Evolutionary conservation across 106 monocot species (phyloP).

Genomic region (Alisma plantagoaquatica): DNA sequence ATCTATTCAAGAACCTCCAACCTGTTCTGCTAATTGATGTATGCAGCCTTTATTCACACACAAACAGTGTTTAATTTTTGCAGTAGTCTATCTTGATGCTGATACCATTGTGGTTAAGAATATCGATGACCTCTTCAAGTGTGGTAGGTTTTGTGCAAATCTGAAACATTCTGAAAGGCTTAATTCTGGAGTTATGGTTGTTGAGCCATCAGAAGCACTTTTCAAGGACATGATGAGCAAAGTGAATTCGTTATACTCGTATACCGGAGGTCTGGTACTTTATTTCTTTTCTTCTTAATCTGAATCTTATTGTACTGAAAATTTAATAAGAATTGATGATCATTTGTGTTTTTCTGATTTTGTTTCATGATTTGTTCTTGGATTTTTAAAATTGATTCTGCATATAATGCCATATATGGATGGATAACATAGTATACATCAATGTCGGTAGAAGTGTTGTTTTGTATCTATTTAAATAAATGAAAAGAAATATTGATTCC

Average conservation of each 20-base stretch:
- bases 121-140: conserved; percentile 95
- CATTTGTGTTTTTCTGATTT: too few species aligned
- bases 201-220: conserved; percentile 80
- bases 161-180: conserved; percentile 97
- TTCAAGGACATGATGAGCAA: conserved; percentile 93
- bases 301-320: not conserved
- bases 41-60: too few species aligned
- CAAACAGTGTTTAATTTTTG: too few species aligned
- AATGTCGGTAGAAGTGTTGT: too few species aligned
- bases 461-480: too few species aligned
- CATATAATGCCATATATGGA: not conserved
- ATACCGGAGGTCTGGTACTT: conserved; percentile 81
- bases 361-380: not conserved
- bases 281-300: not conserved
- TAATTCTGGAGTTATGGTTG: conserved; percentile 99
- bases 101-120: conserved; percentile 93
- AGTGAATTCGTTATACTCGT: conserved; percentile 69
- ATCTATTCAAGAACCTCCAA: not conserved
- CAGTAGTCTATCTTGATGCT: conserved; percentile 99
- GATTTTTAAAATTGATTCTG: not conserved
- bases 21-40: too few species aligned
- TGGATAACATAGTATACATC: too few species aligned
- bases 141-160: conserved; percentile 92
- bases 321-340: too few species aligned
- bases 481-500: too few species aligned